These are phyloP conservation scores for Dillenia suffruticosa DNA, from an alignment of 164 flowering plant genomes.

Conservation along the genomic window DNA sequence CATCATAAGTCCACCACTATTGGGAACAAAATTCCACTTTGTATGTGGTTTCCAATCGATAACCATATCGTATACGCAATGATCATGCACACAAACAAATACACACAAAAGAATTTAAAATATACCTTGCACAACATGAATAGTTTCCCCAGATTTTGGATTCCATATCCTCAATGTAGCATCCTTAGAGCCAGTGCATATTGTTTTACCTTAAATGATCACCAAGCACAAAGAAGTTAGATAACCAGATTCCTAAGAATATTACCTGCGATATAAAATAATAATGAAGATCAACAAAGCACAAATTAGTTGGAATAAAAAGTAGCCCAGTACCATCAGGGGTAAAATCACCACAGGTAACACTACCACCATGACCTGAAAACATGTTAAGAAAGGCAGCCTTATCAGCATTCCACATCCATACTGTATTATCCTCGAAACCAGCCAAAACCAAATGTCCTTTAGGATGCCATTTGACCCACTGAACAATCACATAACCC, in stretches of 20 bases:
- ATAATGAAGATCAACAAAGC: slow-evolving; percentile 1
- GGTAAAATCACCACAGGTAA: slow-evolving; percentile 93
- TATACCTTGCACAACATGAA: slow-evolving; percentile 71
- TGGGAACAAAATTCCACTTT: too few species aligned
- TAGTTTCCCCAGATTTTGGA: slow-evolving; percentile 68
- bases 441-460: slow-evolving; percentile 89
- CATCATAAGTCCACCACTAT: too few species aligned
- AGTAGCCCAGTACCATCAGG: slow-evolving; percentile 69
- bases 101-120: neutral
- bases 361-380: slow-evolving; percentile 69
- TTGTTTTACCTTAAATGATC: slow-evolving; percentile 53
- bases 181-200: slow-evolving; percentile 92
- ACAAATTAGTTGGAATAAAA: neutral
- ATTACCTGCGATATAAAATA: neutral
- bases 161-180: slow-evolving; percentile 86
- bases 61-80: too few species aligned
- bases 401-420: slow-evolving; percentile 98
- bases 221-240: slow-evolving; percentile 1
- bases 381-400: slow-evolving; percentile 51
- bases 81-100: too few species aligned
- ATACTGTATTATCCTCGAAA: slow-evolving; percentile 69
- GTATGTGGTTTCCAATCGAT: too few species aligned
- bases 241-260: neutral
- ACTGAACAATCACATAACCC: slow-evolving; percentile 37
- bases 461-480: slow-evolving; percentile 97